phyloP scores from a whole-genome alignment of 352 stramenopile species.

The Pythium sp. region DNA sequence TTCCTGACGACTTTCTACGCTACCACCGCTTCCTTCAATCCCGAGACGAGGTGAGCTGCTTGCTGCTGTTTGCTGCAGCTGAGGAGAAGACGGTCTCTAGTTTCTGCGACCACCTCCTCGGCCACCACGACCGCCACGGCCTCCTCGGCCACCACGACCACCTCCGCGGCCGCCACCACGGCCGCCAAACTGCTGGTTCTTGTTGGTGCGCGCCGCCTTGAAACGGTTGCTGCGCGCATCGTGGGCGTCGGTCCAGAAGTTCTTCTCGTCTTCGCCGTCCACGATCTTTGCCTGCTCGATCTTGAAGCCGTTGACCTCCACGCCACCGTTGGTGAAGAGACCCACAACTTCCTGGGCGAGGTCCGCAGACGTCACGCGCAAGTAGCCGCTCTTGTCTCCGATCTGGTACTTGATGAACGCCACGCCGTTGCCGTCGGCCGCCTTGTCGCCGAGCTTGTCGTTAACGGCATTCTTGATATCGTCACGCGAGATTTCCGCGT shows the following conservation, averaged over 20 bases:
- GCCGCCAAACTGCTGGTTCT: conserved; percentile 43
- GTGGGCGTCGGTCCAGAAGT: conserved; percentile 82
- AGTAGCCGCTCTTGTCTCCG: conserved; percentile 57
- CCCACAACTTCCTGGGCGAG: conserved; percentile 63
- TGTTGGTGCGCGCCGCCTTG: conserved; percentile 77
- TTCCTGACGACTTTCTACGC: conserved; percentile 17
- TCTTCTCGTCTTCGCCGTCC: conserved; percentile 78
- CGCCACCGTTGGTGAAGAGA: conserved; percentile 50
- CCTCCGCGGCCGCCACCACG: conserved; percentile 33
- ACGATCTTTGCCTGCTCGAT: conserved; percentile 54
- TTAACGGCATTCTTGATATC: conserved; percentile 87
- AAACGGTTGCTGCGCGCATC: conserved; percentile 72
- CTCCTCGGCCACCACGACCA: conserved; percentile 37
- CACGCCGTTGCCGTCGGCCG: conserved; percentile 52
- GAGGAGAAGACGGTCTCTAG: conserved; percentile 16
- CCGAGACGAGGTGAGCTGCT: conserved; percentile 1
- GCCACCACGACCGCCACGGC: conserved; percentile 35
- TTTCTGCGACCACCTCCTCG: conserved; percentile 21
- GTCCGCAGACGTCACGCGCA: conserved; percentile 59
- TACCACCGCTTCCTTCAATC: conserved; percentile 1
- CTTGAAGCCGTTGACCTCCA: conserved; percentile 72
- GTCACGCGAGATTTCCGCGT: conserved; percentile 75
- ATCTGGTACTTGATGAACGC: conserved; percentile 89
- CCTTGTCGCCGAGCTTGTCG: conserved; percentile 75
- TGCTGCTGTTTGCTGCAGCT: neutral